Evolutionary conservation across 331 rosid genomes (phyloP).

Genomic region (Rhamnella rubrinervis): DNA sequence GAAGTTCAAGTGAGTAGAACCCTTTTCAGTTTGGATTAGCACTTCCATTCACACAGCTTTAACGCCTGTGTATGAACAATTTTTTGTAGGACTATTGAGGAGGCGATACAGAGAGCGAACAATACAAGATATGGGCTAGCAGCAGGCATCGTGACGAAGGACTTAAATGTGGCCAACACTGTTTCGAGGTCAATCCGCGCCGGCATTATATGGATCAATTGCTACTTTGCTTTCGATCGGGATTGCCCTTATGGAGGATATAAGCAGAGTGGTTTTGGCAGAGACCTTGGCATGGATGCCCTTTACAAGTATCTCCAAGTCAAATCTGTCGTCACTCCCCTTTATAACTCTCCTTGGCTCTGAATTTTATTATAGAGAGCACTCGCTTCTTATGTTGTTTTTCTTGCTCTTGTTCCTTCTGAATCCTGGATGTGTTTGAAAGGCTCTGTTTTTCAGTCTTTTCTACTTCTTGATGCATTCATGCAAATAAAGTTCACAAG

Average conservation of each 20-base stretch:
- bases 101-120: slow-evolving; percentile 66
- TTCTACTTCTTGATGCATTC: too few species aligned
- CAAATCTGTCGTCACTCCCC: slow-evolving; percentile 74
- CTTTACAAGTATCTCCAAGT: slow-evolving; percentile 58
- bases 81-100: slow-evolving; percentile 65
- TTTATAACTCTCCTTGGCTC: slow-evolving; percentile 87
- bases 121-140: slow-evolving; percentile 72
- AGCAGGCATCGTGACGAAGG: slow-evolving; percentile 78
- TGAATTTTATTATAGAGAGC: slow-evolving; percentile 16
- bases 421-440: too few species aligned
- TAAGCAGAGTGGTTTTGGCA: slow-evolving; percentile 81
- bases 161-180: slow-evolving; percentile 66
- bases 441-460: too few species aligned
- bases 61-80: neutral
- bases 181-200: slow-evolving; percentile 86
- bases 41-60: neutral
- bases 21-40: too few species aligned
- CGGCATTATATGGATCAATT: slow-evolving; percentile 75
- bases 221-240: slow-evolving; percentile 56
- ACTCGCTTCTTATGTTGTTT: too few species aligned
- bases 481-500: too few species aligned
- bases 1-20: slow-evolving; percentile 69
- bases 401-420: too few species aligned
- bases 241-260: slow-evolving; percentile 81
- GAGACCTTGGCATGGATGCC: slow-evolving; percentile 59